Evolutionary conservation across 2,329 filamentous ascomycete species (phyloP).

Genomic region (Xylariaceae sp.): DNA sequence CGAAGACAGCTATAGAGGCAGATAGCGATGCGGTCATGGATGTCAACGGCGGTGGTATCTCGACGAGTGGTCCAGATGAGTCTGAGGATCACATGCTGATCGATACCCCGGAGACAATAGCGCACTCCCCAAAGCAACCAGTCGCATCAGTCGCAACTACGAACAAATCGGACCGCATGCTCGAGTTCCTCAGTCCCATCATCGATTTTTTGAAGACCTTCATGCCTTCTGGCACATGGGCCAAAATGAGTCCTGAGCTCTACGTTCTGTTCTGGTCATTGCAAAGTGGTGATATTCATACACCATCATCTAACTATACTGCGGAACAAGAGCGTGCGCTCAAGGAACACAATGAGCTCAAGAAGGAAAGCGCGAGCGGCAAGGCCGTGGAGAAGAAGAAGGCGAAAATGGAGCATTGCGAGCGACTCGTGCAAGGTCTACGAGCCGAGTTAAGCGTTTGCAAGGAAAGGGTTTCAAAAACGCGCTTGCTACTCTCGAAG

Average conservation of each 20-base stretch:
- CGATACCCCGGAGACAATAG: conserved; percentile 25
- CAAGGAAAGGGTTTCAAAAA: conserved; percentile 62
- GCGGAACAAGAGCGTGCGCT: conserved; percentile 67
- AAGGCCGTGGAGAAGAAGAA: conserved; percentile 63
- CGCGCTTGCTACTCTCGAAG: conserved; percentile 64
- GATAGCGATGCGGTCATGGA: conserved; percentile 58
- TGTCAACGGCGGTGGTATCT: conserved; percentile 24
- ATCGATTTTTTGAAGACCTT: conserved; percentile 63
- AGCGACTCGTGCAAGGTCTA: conserved; percentile 64
- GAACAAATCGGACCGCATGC: conserved; percentile 46
- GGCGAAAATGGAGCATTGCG: conserved; percentile 64
- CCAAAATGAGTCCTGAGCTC: conserved; percentile 71
- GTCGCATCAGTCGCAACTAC: conserved; percentile 16
- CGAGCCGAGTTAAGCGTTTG: conserved; percentile 70
- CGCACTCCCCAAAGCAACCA: conserved; percentile 13
- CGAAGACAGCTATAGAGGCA: conserved; percentile 35
- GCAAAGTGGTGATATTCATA: conserved; percentile 73
- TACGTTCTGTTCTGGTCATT: conserved; percentile 92
- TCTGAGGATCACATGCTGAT: conserved; percentile 26
- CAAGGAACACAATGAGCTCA: conserved; percentile 62
- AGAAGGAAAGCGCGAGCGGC: conserved; percentile 65
- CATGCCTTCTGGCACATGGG: conserved; percentile 60
- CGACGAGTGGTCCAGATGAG: conserved; percentile 10
- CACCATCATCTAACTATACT: conserved; percentile 74
- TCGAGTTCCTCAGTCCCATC: conserved; percentile 70